Evolutionary conservation across 2,329 filamentous ascomycete genomes (phyloP).

Genomic region (Proliferodiscus dingleyae): DNA sequence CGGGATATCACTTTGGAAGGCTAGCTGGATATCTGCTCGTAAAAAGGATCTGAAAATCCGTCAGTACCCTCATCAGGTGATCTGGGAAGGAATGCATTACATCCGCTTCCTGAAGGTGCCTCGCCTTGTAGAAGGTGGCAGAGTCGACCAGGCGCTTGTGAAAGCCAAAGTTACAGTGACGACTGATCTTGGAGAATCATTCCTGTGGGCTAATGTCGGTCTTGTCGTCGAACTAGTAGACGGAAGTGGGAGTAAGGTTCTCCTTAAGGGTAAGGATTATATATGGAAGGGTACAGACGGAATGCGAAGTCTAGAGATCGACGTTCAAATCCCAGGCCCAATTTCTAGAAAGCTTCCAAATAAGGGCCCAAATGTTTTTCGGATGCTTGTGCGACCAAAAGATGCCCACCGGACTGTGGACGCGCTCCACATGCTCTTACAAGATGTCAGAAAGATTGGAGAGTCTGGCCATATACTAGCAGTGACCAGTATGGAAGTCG

Average conservation of each 20-base stretch:
- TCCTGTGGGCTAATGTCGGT: constrained; percentile 27
- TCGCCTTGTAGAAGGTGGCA: constrained; percentile 34
- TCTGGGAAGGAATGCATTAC: constrained; percentile 47
- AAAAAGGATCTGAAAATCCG: no score
- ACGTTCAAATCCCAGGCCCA: constrained; percentile 14
- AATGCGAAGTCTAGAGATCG: constrained; percentile 22
- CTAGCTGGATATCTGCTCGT: no score
- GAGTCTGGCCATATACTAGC: constrained; percentile 16
- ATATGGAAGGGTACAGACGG: constrained; percentile 25
- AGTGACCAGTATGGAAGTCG: constrained; percentile 22
- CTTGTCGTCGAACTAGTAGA: constrained; percentile 17
- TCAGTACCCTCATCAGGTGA: neutral
- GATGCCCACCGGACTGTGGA: constrained; percentile 8
- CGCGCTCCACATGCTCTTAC: constrained; percentile 11
- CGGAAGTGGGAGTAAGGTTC: constrained; percentile 2
- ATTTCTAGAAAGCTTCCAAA: neutral
- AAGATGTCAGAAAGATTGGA: neutral
- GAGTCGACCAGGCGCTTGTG: constrained; percentile 26
- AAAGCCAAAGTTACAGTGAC: constrained; percentile 56
- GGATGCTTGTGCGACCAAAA: constrained; percentile 19
- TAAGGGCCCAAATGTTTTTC: no score
- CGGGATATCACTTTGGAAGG: neutral
- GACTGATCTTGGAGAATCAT: constrained; percentile 55
- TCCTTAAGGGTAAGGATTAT: constrained; percentile 10
- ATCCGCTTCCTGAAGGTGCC: constrained; percentile 66